phyloP scores from a whole-genome alignment of 1,139 yeast genomes.

The Debaryomyces subglobosus region DNA sequence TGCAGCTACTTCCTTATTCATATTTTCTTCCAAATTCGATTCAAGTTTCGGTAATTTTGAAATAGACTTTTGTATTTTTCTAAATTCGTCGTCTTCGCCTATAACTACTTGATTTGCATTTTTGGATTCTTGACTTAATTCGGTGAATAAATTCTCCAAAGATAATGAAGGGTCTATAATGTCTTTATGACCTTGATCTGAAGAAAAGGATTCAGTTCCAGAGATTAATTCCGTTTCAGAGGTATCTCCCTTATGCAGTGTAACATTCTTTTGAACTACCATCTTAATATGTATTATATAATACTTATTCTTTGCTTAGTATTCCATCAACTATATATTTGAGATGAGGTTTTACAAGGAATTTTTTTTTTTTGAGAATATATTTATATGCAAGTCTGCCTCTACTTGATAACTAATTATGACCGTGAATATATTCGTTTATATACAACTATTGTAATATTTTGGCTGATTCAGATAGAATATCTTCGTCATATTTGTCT shows the following conservation, averaged over 20 bases:
- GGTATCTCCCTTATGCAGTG: slow-evolving; percentile 11
- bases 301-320: not conserved
- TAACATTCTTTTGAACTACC: not conserved
- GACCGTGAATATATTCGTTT: not conserved
- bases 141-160: slow-evolving; percentile 38
- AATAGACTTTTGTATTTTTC: slow-evolving; percentile 32
- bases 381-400: slow-evolving; percentile 4
- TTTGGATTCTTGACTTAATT: slow-evolving; percentile 29
- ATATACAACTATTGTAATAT: not conserved
- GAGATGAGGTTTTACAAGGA: slow-evolving; percentile 7
- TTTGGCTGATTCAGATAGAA: slow-evolving; percentile 17
- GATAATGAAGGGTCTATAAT: slow-evolving; percentile 9
- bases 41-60: slow-evolving; percentile 40
- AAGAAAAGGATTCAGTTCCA: slow-evolving; percentile 17
- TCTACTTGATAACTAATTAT: not conserved
- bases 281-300: not conserved
- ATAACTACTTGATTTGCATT: slow-evolving; percentile 4
- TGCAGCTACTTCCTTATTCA: slow-evolving; percentile 17
- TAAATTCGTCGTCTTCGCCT: slow-evolving; percentile 26
- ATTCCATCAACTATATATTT: not conserved
- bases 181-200: slow-evolving; percentile 11
- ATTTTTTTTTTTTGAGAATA: slow-evolving; percentile 1
- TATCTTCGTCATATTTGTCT: slow-evolving; percentile 37
- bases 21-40: slow-evolving; percentile 29
- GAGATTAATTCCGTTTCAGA: slow-evolving; percentile 20